These are phyloP conservation scores for Fusarium veterinarium DNA, from an alignment of 2,329 filamentous ascomycete genomes.

Conservation along the genomic window DNA sequence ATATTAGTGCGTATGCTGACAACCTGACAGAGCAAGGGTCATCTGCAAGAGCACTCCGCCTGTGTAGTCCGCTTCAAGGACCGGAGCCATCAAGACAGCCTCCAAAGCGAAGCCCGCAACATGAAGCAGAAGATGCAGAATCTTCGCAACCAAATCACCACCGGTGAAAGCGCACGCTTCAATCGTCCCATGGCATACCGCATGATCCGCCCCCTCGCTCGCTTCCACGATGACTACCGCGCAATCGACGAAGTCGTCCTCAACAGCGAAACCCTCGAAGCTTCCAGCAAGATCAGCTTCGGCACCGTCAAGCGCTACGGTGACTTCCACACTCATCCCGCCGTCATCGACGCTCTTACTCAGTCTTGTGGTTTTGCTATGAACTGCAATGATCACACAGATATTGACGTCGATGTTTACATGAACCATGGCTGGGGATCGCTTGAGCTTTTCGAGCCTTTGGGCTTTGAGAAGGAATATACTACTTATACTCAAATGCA, in stretches of 20 bases:
- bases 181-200: constrained; percentile 40
- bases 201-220: constrained; percentile 34
- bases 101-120: neutral
- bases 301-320: constrained; percentile 31
- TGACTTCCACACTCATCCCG: constrained; percentile 34
- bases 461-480: constrained; percentile 39
- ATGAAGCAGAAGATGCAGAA: constrained; percentile 28
- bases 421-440: constrained; percentile 41
- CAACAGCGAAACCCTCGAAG: constrained; percentile 33
- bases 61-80: constrained; percentile 34
- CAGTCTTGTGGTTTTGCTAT: constrained; percentile 40
- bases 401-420: constrained; percentile 33
- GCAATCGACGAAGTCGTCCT: constrained; percentile 38
- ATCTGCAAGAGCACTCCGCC: constrained; percentile 21
- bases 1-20: accelerated
- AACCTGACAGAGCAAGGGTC: neutral
- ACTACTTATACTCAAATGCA: constrained; percentile 37
- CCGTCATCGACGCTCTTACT: constrained; percentile 35
- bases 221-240: constrained; percentile 39
- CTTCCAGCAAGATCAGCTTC: constrained; percentile 30
- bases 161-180: constrained; percentile 30
- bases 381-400: constrained; percentile 40
- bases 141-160: constrained; percentile 26
- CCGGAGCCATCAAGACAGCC: constrained; percentile 2
- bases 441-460: constrained; percentile 29